Base-by-base conservation (phyloP, 2,329 filamentous ascomycete genomes). In the Camptophora hylomeconis region DNA sequence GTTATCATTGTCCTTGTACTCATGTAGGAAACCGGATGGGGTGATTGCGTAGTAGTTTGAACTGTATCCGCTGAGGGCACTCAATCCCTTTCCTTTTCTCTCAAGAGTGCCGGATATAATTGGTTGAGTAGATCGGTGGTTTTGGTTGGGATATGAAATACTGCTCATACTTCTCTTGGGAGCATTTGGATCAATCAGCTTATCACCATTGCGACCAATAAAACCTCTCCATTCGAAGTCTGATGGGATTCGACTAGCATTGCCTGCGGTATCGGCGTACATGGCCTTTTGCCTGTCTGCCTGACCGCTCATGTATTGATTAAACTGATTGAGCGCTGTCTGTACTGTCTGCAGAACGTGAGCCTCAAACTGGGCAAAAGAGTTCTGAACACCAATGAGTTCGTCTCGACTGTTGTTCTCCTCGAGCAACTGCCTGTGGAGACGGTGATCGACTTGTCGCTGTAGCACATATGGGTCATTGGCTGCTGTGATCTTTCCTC, bases 141-240 rank as follows among this genome's bases (percentile, higher is more conserved):
- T 64, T 60, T 92, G 82, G 62, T 98, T 95, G 36, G 89, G 75
- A 64, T 93, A 98, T 35, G 60, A 61, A 45, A 94, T 75, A 39
- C 69, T 64, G 12, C 80, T 70, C 26, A 93, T 69, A 8, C 71
- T 71, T 32, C 86, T 77, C 5, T 82, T 72, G 1, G 80, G 67
- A 1, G 76, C 69, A 35, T 73, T 72, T 3, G 84, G 78, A 54
- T 93, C 75, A 45, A 92, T 76, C 16, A 98, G 70, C 6, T 77
- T 61, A 39, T 75, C 66, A 39, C 66, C 61, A 51, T 78, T 80
- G 45, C 84, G 77, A 41, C 69, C 57, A 28, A 74, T 59, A 60
- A 98, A 98, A 43, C 76, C 75, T 37, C 76, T 74, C 87, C 87
- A 98, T 58, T 98, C 89, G 44, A 92, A 87, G 50, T 93, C 80